Evolutionary conservation across 129 eudicot species (phyloP), one percentile per base, ranked within the genome.

Genomic region (Flaveria linearis): DNA sequence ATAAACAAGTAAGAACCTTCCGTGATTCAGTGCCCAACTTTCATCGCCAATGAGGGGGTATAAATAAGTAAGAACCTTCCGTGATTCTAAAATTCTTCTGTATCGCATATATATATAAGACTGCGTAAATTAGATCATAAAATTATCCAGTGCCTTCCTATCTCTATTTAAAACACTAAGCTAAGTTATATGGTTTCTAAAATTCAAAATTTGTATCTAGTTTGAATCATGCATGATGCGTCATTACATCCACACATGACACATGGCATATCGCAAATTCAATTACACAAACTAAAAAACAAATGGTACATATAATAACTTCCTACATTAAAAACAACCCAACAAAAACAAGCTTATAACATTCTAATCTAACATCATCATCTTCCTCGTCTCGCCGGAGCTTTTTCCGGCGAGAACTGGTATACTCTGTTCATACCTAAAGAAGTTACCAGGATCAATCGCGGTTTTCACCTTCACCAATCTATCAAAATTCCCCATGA

Each of bases 361-460:
- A 7, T 45, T 17, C 51, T 56, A 78, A 46, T 57, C 4, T 45
- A 45, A 43, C 39, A 22, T 72, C 39, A 56, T 42, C 72, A 71
- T 56, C 77, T 83, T 23, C 76, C 77, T 76, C 0, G 77, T 50
- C 49, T 76, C 52, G 51, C 74, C 41, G 23, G 56, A 52, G 3
- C 36, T 78, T 47, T 70, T 78, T 36, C 16, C 1, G 55, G 45
- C 15, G 33, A 75, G 17, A 33, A 72, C 39, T 1, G 87, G 89
- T 1, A 86, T 83, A 1, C 89, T 83, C 13, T 81, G 88, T 69
- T 81, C 88, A 7, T 81, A 60, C 15, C 85, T 46, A 4, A 81
- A 85, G 9, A 86, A 80, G 2, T 86, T 86, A n/a, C 39, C 78
- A 1, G 89, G 87, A 73, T 86, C 89, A 53, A 83, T 83, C 4